Conservation (phyloP, 345 rosid species). For the Eucalyptus microcorys region DNA sequence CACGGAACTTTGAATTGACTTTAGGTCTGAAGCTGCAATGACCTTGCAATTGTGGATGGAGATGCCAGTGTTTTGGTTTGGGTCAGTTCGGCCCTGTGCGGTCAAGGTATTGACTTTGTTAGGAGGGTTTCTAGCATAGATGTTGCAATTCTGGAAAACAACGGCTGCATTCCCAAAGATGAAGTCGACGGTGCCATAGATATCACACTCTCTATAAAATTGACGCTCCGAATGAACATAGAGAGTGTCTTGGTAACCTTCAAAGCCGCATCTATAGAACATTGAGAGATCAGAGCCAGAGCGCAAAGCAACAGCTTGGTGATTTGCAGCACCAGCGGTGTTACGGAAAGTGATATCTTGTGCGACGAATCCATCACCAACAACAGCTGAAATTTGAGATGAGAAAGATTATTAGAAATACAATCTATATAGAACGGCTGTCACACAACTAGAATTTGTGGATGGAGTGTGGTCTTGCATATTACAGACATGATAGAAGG, state of each 20-base stretch:
- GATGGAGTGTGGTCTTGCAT: neutral
- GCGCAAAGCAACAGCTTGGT: constrained; percentile 63
- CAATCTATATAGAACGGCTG: neutral
- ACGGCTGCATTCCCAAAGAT: constrained; percentile 55
- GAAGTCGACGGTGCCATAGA: constrained; percentile 51
- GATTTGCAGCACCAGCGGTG: constrained; percentile 57
- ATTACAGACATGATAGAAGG: neutral
- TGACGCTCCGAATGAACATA: constrained; percentile 47
- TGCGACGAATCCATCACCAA: constrained; percentile 50
- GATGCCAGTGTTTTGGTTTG: constrained; percentile 55
- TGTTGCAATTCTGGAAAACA: constrained; percentile 44
- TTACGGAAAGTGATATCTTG: constrained; percentile 51
- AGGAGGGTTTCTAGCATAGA: constrained; percentile 26
- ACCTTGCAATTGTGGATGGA: constrained; percentile 40
- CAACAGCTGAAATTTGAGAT: constrained; percentile 29
- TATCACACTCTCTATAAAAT: constrained; percentile 46
- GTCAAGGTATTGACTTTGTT: constrained; percentile 30
- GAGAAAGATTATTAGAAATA: neutral
- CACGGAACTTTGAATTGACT: constrained; percentile 27
- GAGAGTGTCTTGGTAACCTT: constrained; percentile 57
- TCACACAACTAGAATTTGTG: neutral
- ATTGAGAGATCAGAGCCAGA: constrained; percentile 62
- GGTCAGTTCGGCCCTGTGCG: constrained; percentile 41
- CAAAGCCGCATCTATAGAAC: constrained; percentile 49
- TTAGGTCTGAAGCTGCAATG: constrained; percentile 30